phyloP scores from a whole-genome alignment of 768 basidiomycete species.

The Cystobasidium onofrii region DNA sequence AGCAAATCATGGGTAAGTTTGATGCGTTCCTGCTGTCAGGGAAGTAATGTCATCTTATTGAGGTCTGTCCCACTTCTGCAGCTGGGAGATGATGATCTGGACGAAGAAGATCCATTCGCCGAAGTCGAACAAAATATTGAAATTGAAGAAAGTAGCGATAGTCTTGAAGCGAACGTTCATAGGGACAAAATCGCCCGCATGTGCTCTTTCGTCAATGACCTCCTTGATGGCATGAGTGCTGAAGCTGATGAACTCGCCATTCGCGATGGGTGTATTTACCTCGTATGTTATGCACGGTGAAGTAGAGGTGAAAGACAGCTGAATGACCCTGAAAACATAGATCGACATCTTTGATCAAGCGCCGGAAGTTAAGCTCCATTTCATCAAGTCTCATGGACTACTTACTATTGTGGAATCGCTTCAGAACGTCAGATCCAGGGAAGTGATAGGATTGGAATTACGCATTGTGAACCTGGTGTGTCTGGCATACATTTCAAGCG shows the following conservation, averaged over 20 bases:
- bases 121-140: constrained; percentile 53
- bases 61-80: too few species aligned
- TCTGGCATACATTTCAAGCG: constrained; percentile 37
- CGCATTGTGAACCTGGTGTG: constrained; percentile 78
- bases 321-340: not conserved
- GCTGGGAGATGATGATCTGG: constrained; percentile 71
- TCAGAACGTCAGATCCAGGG: constrained; percentile 74
- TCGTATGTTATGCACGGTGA: constrained; percentile 52
- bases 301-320: not conserved
- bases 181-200: constrained; percentile 88
- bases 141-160: constrained; percentile 52
- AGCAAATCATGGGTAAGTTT: constrained; percentile 70
- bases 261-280: constrained; percentile 73
- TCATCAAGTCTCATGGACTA: constrained; percentile 90
- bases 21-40: constrained; percentile 5
- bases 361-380: constrained; percentile 76
- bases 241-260: constrained; percentile 69
- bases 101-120: constrained; percentile 94
- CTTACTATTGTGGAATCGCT: constrained; percentile 87
- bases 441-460: constrained; percentile 73
- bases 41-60: too few species aligned
- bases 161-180: constrained; percentile 80
- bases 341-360: constrained; percentile 59
- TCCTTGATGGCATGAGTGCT: constrained; percentile 77
- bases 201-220: constrained; percentile 67